phyloP scores from a whole-genome alignment of 23 red algal species.

The Gracilaria gracilis region DNA sequence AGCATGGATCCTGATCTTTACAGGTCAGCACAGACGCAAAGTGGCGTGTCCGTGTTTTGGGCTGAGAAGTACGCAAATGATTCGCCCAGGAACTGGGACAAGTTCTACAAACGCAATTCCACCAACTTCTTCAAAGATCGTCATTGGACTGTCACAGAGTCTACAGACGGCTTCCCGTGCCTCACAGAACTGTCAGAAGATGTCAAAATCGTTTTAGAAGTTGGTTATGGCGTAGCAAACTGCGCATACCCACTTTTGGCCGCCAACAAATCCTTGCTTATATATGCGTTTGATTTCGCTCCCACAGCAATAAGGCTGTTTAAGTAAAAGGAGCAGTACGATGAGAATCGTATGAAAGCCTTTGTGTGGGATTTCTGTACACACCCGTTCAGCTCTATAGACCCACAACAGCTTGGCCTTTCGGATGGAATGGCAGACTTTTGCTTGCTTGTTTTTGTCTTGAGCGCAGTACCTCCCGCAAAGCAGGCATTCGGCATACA shows the following conservation, averaged over 20 bases:
- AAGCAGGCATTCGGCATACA: conserved; percentile 44
- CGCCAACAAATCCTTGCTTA: conserved; percentile 51
- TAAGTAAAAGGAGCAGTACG: conserved; percentile 35
- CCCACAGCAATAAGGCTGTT: conserved; percentile 65
- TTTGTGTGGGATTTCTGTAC: conserved; percentile 75
- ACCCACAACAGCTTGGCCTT: background rate
- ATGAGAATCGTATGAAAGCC: conserved; percentile 68
- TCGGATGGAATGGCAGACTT: conserved; percentile 31
- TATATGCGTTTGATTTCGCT: conserved; percentile 89
- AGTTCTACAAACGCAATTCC: conserved; percentile 82
- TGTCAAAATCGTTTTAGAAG: conserved; percentile 46
- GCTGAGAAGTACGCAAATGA: conserved; percentile 60
- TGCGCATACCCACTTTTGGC: conserved; percentile 74
- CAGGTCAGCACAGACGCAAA: conserved; percentile 28
- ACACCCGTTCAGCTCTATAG: conserved; percentile 7
- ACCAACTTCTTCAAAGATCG: conserved; percentile 81
- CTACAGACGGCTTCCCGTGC: conserved; percentile 74
- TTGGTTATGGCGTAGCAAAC: conserved; percentile 90
- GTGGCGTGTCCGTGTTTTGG: conserved; percentile 58
- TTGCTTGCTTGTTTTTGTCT: conserved; percentile 55
- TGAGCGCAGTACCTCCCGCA: conserved; percentile 73
- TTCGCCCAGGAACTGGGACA: conserved; percentile 78
- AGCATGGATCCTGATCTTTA: conserved; percentile 31
- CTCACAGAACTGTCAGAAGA: background rate
- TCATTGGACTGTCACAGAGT: conserved; percentile 57